Evolutionary conservation across 768 basidiomycete species (phyloP).

Genomic region (Pleurotus eryngii): DNA sequence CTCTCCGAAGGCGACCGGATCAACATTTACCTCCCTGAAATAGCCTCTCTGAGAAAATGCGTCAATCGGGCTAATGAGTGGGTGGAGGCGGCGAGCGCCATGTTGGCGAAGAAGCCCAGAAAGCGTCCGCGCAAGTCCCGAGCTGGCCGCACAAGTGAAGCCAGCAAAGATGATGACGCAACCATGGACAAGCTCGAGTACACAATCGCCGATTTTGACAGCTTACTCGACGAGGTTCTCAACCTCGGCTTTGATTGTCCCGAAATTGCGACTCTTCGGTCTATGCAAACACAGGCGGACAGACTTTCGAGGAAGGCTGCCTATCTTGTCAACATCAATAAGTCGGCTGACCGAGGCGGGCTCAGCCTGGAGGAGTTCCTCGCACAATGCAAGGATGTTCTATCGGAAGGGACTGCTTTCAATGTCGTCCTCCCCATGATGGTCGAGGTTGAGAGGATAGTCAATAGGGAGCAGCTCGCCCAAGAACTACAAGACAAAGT

Average conservation of each 20-base stretch:
- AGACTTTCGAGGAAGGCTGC: conserved; percentile 56
- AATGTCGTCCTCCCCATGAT: conserved; percentile 86
- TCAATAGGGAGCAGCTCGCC: conserved; percentile 74
- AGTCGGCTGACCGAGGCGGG: conserved; percentile 34
- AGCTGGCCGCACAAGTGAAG: conserved; percentile 44
- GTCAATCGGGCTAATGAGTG: conserved; percentile 81
- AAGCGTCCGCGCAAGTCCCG: conserved; percentile 70
- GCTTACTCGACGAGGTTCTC: conserved; percentile 69
- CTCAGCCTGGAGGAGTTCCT: conserved; percentile 40
- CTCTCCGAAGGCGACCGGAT: conserved; percentile 89
- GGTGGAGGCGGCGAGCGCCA: conserved; percentile 81
- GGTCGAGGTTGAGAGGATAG: conserved; percentile 72
- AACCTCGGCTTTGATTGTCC: conserved; percentile 80
- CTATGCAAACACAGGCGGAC: conserved; percentile 60
- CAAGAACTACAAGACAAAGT: conserved; percentile 72
- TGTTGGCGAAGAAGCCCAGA: conserved; percentile 75
- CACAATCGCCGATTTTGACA: conserved; percentile 66
- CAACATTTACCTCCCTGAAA: conserved; percentile 68
- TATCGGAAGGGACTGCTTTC: conserved; percentile 67
- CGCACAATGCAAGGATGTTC: conserved; percentile 66
- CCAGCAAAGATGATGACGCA: conserved; percentile 39
- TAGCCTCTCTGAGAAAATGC: conserved; percentile 70
- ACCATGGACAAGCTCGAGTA: conserved; percentile 69
- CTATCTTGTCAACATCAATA: conserved; percentile 41
- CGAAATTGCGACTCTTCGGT: conserved; percentile 60